Percentiles rank a stretch among this genome's conserved stretches.
phyloP scores from a whole-genome alignment of 202 grass and related monocot genomes.

The Dendrocalamus latiflorus region DNA sequence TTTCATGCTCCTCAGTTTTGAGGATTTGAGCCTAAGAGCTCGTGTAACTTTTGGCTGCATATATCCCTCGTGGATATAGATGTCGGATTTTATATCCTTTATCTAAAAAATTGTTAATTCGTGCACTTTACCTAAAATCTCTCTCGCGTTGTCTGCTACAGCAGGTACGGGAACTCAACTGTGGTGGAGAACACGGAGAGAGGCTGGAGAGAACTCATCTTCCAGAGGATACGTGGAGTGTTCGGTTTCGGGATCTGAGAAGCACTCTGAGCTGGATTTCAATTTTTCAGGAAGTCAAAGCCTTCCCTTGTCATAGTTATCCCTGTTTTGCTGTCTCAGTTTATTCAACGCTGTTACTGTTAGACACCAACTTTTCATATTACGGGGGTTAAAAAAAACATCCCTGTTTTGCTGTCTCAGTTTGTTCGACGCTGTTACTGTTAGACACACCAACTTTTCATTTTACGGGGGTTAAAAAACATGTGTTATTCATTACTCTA shows the following conservation, averaged over 20 bases:
- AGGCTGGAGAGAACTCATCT: slow-evolving; percentile 92
- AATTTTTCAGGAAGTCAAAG: neutral
- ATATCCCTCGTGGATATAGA: no score
- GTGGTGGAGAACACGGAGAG: slow-evolving; percentile 95
- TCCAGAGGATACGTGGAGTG: slow-evolving; percentile 86
- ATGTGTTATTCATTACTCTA: neutral
- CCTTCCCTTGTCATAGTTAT: neutral
- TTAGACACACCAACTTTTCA: no score
- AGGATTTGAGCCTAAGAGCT: no score
- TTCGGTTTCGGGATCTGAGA: slow-evolving; percentile 90
- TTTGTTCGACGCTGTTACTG: no score
- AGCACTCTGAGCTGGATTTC: slow-evolving; percentile 14
- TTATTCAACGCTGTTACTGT: neutral
- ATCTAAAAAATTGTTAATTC: no score
- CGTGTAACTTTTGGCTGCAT: no score
- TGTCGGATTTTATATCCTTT: no score
- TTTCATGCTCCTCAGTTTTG: no score
- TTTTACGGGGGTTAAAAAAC: no score
- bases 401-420: no score
- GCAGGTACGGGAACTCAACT: slow-evolving; percentile 84
- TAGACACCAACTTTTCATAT: slow-evolving; percentile 5
- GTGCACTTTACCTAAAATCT: neutral
- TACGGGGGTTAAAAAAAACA: neutral
- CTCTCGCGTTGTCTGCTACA: neutral
- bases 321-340: slow-evolving; percentile 12